These are phyloP conservation scores for Thielaviopsis musarum DNA, from an alignment of 2,329 filamentous ascomycete genomes.

Conservation along the genomic window DNA sequence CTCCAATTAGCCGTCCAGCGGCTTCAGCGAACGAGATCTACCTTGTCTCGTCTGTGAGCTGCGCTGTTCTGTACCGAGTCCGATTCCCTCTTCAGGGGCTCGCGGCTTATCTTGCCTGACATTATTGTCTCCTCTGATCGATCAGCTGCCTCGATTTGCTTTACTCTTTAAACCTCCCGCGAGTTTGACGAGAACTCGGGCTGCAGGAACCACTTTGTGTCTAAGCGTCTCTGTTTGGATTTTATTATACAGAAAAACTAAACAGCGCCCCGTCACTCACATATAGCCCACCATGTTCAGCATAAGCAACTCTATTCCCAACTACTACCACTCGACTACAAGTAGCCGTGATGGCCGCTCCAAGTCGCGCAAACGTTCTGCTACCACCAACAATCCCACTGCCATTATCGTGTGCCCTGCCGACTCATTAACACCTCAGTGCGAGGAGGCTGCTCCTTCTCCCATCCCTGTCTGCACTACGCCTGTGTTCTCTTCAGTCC, in stretches of 20 bases:
- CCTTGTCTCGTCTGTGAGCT: no score
- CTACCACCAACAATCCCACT: background rate
- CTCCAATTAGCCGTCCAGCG: no score
- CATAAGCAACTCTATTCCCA: conserved; percentile 8
- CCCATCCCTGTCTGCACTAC: background rate
- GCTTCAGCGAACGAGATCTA: no score
- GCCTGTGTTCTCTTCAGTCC: background rate
- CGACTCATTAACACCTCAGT: conserved; percentile 7
- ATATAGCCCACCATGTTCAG: conserved; percentile 10
- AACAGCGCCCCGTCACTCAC: background rate
- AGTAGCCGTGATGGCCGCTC: conserved; percentile 9
- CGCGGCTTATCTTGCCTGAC: no score
- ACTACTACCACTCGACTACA: conserved; percentile 8
- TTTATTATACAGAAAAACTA: background rate
- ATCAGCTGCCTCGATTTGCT: background rate
- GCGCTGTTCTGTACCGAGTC: no score
- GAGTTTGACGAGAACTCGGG: background rate
- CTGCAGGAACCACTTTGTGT: background rate
- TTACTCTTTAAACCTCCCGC: background rate
- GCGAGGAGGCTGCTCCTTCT: conserved; percentile 3
- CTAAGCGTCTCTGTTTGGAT: background rate
- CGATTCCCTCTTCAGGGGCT: no score
- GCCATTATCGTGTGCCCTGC: background rate
- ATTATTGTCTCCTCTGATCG: background rate
- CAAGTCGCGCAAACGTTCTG: conserved; percentile 8